Conservation (phyloP, 2,329 filamentous ascomycete species). For the Ophiostoma fasciatum region DNA sequence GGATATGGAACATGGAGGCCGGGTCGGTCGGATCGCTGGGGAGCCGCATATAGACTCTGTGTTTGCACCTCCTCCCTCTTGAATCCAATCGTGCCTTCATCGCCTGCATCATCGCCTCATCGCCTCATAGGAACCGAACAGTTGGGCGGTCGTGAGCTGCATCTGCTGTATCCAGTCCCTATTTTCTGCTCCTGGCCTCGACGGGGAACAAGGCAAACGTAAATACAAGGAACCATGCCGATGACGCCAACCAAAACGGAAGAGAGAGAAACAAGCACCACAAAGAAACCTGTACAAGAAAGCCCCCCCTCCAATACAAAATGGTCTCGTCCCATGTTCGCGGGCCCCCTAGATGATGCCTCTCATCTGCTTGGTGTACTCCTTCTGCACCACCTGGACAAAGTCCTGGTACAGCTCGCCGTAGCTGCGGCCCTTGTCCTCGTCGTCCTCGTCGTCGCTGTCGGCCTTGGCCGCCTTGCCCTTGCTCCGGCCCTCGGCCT, state of each 20-base stretch:
- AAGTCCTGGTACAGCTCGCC: conserved; percentile 48
- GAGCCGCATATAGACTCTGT: no score
- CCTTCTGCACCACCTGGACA: conserved; percentile 52
- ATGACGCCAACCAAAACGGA: conserved; percentile 5
- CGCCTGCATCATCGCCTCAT: no score
- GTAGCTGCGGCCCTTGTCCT: conserved; percentile 43
- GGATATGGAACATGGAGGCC: no score
- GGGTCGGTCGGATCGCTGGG: no score
- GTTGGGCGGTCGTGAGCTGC: no score
- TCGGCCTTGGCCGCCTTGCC: conserved; percentile 35
- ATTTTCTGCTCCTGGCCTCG: conserved; percentile 7
- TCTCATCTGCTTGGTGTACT: conserved; percentile 40
- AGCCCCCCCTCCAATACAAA: neutral
- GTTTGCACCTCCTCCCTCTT: no score
- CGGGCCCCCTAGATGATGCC: conserved; percentile 15
- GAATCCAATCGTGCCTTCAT: no score
- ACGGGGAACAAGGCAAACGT: conserved; percentile 1
- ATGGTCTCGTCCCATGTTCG: neutral
- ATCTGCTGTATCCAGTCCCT: neutral
- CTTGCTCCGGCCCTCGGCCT: conserved; percentile 24
- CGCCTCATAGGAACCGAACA: no score
- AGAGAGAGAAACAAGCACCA: neutral
- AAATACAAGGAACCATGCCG: conserved; percentile 2
- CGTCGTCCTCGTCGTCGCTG: conserved; percentile 33
- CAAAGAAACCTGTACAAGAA: no score